A percentile compares a stretch with the other conserved stretches of the same genome.
These are phyloP conservation scores for Wallacemonas sp. DNA, from an alignment of 208 protist species.

Conservation along the genomic window DNA sequence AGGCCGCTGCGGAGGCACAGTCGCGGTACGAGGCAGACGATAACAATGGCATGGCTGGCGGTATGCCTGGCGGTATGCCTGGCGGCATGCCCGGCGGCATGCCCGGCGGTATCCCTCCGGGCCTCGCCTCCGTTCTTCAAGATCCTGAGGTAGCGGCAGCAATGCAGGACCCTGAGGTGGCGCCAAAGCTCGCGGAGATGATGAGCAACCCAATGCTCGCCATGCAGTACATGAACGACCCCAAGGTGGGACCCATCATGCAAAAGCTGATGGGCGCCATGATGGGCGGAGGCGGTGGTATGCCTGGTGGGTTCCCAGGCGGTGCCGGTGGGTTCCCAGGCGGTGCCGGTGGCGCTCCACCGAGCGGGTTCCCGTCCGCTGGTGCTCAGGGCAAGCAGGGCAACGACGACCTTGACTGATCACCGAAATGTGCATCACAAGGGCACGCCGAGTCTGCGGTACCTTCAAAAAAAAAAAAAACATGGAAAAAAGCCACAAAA, in stretches of 20 bases:
- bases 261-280: constrained; percentile 76
- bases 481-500: background rate
- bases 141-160: constrained; percentile 65
- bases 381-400: background rate
- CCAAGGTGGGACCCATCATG: constrained; percentile 73
- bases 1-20: constrained; percentile 27
- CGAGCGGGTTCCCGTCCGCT: constrained; percentile 25
- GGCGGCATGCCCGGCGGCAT: constrained; percentile 38
- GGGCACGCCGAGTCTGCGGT: background rate
- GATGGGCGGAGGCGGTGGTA: constrained; percentile 50
- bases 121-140: constrained; percentile 29
- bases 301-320: constrained; percentile 44
- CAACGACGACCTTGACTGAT: constrained; percentile 26
- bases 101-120: constrained; percentile 40
- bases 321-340: constrained; percentile 25
- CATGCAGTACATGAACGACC: constrained; percentile 69
- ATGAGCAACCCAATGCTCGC: constrained; percentile 75
- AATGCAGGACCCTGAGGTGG: constrained; percentile 80
- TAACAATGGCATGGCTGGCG: constrained; percentile 40
- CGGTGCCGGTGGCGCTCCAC: constrained; percentile 18
- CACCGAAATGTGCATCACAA: background rate
- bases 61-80: constrained; percentile 44
- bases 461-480: background rate
- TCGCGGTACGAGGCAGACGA: constrained; percentile 13
- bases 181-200: constrained; percentile 46